Evolutionary conservation across 2,329 filamentous ascomycete genomes (phyloP), one percentile per base, ranked within the genome.

Genomic region (Clarireedia hainanense): DNA sequence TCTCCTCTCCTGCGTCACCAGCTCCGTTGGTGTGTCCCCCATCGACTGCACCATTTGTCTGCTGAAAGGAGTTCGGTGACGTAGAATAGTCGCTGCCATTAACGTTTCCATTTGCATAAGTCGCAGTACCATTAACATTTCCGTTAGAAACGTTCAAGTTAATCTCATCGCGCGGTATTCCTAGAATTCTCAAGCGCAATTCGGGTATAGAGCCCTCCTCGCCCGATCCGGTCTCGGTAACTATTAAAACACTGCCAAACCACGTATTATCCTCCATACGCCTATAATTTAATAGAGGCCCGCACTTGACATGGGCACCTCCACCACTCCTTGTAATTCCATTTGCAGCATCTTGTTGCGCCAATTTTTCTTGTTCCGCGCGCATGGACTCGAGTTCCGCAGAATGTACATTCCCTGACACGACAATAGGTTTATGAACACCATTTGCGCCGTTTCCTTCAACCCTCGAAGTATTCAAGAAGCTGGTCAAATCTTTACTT

Each of bases 211-310:
- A 74, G 52, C 55, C 45, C 79, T 77, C 59, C 81, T 79, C 20
- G 75, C 74, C 65, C 81, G 72, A 57, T 79, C 83, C 24, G 87
- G 87, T 4, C 90, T 87, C 51, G 15, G 86, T 88, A 52, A 96
- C 90, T 50, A 96, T 75, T 64, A 96, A 74, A 6, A 95, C 88
- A 69, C 90, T 95, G 57, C 92, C 91, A 64, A 88, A 77, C 91
- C 92, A 97, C 42, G 72, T 73, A 40, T 75, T 75, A 27, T 78
- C 79, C 64, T 85, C 81, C 81, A 87, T 91, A 65, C 81, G 80
- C 61, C 85, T 79, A 70, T 91, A 92, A 72, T 92, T 92, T 60
- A 92, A 73, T 61, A 92, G 73, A 20, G 88, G 88, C 0, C 88
- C 88, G 63, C 81, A 85, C 14, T 86, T 75, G 27, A 91, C 78